Conservation (phyloP, 148 eudicot species). For the Pouteria glomerata region DNA sequence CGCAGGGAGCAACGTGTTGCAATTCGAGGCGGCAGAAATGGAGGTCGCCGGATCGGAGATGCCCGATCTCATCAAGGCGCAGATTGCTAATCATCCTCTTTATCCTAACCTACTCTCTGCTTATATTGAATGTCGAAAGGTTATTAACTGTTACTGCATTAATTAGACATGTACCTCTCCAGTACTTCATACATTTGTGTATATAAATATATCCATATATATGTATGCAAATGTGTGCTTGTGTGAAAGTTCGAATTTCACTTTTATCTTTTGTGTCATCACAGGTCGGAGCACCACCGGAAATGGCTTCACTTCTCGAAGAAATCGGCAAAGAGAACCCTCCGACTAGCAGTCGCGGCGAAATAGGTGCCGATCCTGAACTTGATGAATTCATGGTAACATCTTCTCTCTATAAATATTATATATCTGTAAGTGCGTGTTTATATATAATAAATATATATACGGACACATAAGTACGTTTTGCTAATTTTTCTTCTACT, state of each 20-base stretch:
- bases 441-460: no score
- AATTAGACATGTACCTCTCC: no score
- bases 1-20: not conserved
- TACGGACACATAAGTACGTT: no score
- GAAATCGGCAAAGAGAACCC: constrained; percentile 14
- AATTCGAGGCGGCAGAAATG: constrained; percentile 6
- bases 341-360: not conserved
- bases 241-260: no score
- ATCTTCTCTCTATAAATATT: not conserved
- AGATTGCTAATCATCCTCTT: constrained; percentile 44
- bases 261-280: not conserved
- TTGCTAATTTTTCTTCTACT: no score
- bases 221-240: not conserved
- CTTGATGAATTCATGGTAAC: constrained; percentile 26
- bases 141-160: not conserved
- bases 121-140: constrained; percentile 37
- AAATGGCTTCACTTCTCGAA: constrained; percentile 16
- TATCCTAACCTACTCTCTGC: constrained; percentile 39
- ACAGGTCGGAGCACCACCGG: constrained; percentile 27
- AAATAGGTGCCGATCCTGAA: constrained; percentile 21
- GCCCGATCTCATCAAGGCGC: constrained; percentile 36
- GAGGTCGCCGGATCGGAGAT: constrained; percentile 20
- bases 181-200: no score
- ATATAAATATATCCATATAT: not conserved
- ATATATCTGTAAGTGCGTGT: no score